Percentiles rank a stretch among this genome's conserved stretches.
phyloP scores from a whole-genome alignment of 129 eudicot species.

The Saussurea involucrata region DNA sequence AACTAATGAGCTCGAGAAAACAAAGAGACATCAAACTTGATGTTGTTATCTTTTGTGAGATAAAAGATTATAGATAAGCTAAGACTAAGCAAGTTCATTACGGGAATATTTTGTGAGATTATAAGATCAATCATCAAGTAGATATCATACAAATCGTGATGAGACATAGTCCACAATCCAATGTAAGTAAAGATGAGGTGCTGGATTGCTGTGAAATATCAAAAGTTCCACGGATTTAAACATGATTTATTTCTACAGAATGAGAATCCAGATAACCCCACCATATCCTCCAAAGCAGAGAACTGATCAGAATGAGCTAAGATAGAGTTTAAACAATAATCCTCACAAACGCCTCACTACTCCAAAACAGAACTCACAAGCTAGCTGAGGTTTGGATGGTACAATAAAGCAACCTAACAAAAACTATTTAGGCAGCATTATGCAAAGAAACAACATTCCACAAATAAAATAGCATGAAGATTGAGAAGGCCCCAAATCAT shows the following conservation, averaged over 20 bases:
- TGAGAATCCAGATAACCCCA: background rate
- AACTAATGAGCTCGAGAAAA: background rate
- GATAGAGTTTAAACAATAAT: background rate
- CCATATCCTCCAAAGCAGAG: background rate
- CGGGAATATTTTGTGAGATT: background rate
- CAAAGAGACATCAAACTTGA: background rate
- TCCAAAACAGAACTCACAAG: background rate
- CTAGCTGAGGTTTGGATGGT: background rate
- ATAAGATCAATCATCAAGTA: background rate
- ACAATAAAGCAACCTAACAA: slow-evolving; percentile 6
- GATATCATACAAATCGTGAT: too few species aligned
- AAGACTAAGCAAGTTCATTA: background rate
- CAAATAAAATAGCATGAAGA: background rate
- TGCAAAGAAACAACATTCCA: background rate
- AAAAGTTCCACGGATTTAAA: background rate
- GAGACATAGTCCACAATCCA: background rate
- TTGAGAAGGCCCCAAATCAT: too few species aligned
- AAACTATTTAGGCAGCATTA: slow-evolving; percentile 1
- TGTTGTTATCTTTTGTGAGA: background rate
- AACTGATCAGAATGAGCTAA: background rate
- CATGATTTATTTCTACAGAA: background rate
- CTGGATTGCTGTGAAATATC: background rate
- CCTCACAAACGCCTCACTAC: background rate
- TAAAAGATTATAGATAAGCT: background rate
- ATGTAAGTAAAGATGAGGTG: too few species aligned